Conservation (phyloP, 345 rosid species). For the sweet orange (Citrus sinensis) region DVS_A1.0 CM039165.1:35785001-35785500, state of each 20-base stretch:
- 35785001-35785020: conserved; percentile 72
- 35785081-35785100: conserved; percentile 75
- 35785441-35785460: not conserved
- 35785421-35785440: not conserved
- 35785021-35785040: conserved; percentile 75
- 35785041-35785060: conserved; percentile 71
- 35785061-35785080: conserved; percentile 80
- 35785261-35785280: not conserved
- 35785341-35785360: not conserved
- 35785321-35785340: not conserved
- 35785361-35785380: not conserved
- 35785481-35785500: not conserved
- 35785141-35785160: conserved; percentile 12
- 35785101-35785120: conserved; percentile 76
- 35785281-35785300: not conserved
- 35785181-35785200: not conserved
- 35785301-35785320: not conserved
- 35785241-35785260: not conserved
- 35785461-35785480: not conserved
- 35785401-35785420: not conserved
- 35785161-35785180: not conserved
- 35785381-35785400: not conserved
- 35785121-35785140: conserved; percentile 48
- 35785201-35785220: not conserved
- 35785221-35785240: not conserved